Evolutionary conservation across 768 basidiomycete species (phyloP).

Genomic region (Lyophyllum semitale): DNA sequence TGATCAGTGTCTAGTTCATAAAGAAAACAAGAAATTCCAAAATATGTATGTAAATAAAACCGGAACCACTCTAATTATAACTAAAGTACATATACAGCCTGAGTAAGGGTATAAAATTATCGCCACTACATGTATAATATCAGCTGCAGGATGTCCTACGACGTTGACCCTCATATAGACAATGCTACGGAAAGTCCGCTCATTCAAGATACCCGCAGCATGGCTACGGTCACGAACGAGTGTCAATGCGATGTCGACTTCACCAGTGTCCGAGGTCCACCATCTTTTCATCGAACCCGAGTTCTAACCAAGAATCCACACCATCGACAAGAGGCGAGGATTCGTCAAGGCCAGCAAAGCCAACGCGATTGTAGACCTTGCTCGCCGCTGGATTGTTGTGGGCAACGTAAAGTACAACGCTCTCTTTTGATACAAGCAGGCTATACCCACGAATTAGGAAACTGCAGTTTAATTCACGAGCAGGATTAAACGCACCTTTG

Average conservation of each 20-base stretch:
- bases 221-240: background rate
- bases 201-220: background rate
- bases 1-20: too few species aligned
- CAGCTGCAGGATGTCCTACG: too few species aligned
- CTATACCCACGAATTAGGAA: slow-evolving; percentile 22
- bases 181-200: background rate
- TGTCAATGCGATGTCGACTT: slow-evolving; percentile 3
- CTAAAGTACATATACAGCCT: too few species aligned
- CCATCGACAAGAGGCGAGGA: slow-evolving; percentile 33
- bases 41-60: too few species aligned
- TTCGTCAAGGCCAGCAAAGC: slow-evolving; percentile 56
- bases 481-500: slow-evolving; percentile 39
- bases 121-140: too few species aligned
- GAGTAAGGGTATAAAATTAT: too few species aligned
- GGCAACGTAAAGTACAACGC: slow-evolving; percentile 68
- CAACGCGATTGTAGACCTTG: slow-evolving; percentile 61
- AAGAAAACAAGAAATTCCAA: too few species aligned
- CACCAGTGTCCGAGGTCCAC: slow-evolving; percentile 70
- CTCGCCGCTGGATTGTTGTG: slow-evolving; percentile 53
- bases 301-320: slow-evolving; percentile 54
- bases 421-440: slow-evolving; percentile 36
- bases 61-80: too few species aligned
- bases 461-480: background rate
- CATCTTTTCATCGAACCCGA: slow-evolving; percentile 52
- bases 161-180: too few species aligned